Percentiles rank a stretch among this genome's conserved stretches.
phyloP scores from a whole-genome alignment of 108 stramenopile genomes.

The Cylindrotheca closterium region DNA sequence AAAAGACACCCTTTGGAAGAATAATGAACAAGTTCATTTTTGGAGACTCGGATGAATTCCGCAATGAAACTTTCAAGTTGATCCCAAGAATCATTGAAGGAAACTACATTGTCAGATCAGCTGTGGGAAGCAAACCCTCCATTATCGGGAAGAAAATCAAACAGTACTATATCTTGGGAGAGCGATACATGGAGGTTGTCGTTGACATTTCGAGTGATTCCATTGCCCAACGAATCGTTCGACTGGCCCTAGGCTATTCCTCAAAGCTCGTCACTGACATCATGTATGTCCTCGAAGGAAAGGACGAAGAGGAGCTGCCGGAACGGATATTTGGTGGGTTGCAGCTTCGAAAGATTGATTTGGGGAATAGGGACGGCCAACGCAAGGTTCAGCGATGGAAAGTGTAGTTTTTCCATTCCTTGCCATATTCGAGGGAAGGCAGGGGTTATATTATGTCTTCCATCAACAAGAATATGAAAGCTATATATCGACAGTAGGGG shows the following conservation, averaged over 20 bases:
- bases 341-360: constrained; percentile 68
- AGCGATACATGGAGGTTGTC: constrained; percentile 88
- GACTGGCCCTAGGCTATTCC: constrained; percentile 74
- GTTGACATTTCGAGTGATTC: constrained; percentile 83
- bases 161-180: constrained; percentile 70
- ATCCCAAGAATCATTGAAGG: constrained; percentile 91
- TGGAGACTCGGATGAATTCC: constrained; percentile 64
- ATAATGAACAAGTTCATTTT: constrained; percentile 71
- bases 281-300: constrained; percentile 87
- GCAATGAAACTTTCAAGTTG: constrained; percentile 87
- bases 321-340: constrained; percentile 82
- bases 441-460: too few species aligned
- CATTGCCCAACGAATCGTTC: constrained; percentile 74
- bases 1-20: constrained; percentile 57
- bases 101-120: constrained; percentile 87
- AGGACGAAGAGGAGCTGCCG: constrained; percentile 75
- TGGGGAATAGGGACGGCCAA: constrained; percentile 48
- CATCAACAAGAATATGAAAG: too few species aligned
- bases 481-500: too few species aligned
- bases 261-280: constrained; percentile 87
- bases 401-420: too few species aligned
- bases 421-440: too few species aligned
- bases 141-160: constrained; percentile 92
- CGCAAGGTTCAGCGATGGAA: not conserved
- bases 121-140: constrained; percentile 89